Conservation (phyloP, 2,329 filamentous ascomycete species). For the Apiospora saccharicola region DNA sequence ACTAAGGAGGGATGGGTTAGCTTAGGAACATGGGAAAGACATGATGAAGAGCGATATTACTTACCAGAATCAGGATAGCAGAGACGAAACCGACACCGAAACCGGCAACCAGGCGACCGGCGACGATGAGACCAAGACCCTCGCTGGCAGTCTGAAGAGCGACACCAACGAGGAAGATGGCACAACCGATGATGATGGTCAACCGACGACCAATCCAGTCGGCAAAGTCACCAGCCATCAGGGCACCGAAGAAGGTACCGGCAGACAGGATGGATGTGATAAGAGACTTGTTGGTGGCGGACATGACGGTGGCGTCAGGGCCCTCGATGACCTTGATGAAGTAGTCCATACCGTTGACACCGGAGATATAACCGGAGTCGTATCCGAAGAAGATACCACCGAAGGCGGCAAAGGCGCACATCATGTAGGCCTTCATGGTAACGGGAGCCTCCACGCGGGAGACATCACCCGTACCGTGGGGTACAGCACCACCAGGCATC, state of each 20-base stretch:
- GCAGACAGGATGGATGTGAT: constrained; percentile 80
- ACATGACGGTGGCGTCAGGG: constrained; percentile 43
- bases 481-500: constrained; percentile 42
- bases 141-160: constrained; percentile 67
- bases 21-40: not conserved
- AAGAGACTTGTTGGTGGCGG: constrained; percentile 56
- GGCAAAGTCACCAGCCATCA: constrained; percentile 79
- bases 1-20: constrained; percentile 43
- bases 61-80: constrained; percentile 73
- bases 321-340: constrained; percentile 46
- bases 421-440: constrained; percentile 72
- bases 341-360: constrained; percentile 47
- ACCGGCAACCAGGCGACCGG: constrained; percentile 78
- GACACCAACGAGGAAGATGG: constrained; percentile 74
- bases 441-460: constrained; percentile 71
- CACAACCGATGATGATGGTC: constrained; percentile 75
- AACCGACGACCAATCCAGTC: constrained; percentile 77
- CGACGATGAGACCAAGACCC: constrained; percentile 69
- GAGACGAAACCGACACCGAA: constrained; percentile 83
- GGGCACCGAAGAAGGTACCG: constrained; percentile 79
- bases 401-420: constrained; percentile 75
- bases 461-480: constrained; percentile 56
- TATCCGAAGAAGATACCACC: constrained; percentile 82
- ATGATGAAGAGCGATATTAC: not conserved
- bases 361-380: constrained; percentile 67